phyloP scores from a whole-genome alignment of 139 green algal species.

The Chlamydomonas eustigma region DNA sequence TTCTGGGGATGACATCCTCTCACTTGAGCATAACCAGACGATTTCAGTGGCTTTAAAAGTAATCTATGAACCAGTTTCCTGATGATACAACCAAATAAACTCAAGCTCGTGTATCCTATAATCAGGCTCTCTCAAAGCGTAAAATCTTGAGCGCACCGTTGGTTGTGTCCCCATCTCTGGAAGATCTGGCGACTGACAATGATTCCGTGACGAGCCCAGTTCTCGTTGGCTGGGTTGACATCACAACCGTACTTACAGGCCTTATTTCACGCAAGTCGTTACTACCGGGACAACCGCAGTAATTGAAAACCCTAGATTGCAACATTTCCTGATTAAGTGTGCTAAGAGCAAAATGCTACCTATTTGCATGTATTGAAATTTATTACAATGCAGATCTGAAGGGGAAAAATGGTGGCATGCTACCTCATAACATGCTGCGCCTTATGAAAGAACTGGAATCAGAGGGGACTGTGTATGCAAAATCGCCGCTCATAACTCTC shows the following conservation, averaged over 20 bases:
- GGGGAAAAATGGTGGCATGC: constrained; percentile 24
- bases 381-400: constrained; percentile 33
- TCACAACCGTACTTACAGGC: constrained; percentile 40
- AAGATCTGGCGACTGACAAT: constrained; percentile 43
- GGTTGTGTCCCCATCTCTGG: constrained; percentile 38
- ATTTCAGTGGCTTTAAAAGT: constrained; percentile 13
- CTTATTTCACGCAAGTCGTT: constrained; percentile 13
- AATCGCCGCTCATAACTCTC: constrained; percentile 60
- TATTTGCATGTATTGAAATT: neutral
- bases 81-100: neutral
- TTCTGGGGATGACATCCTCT: neutral
- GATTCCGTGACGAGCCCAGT: constrained; percentile 20
- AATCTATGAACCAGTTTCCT: neutral
- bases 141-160: constrained; percentile 66
- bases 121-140: constrained; percentile 47
- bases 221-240: constrained; percentile 61
- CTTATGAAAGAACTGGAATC: constrained; percentile 75
- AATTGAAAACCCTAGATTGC: neutral
- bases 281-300: neutral
- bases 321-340: neutral
- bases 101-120: neutral
- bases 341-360: neutral
- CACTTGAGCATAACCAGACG: constrained; percentile 16
- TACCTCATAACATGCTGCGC: constrained; percentile 68
- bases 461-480: constrained; percentile 50